Evolutionary conservation across 345 rosid genomes (phyloP).

Genomic region (Cardamine chenopodiifolia): DNA sequence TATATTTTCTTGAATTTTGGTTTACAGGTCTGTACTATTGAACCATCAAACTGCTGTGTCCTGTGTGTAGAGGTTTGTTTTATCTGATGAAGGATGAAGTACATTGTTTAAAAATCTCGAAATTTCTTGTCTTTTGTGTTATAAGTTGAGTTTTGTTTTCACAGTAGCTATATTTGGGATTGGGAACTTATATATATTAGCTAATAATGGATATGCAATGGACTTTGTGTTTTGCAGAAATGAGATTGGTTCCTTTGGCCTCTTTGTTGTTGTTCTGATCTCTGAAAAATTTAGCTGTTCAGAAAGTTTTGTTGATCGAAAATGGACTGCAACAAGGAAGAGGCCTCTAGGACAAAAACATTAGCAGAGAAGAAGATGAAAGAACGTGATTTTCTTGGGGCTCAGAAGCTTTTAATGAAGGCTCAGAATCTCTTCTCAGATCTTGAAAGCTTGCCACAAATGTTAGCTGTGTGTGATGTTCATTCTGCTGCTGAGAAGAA

Average conservation of each 20-base stretch:
- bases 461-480: conserved; percentile 76
- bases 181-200: not conserved
- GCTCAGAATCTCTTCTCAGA: conserved; percentile 68
- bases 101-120: conserved; percentile 6
- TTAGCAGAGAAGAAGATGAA: conserved; percentile 68
- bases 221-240: conserved; percentile 24
- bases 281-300: not conserved
- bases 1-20: conserved; percentile 6
- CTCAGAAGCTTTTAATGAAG: conserved; percentile 56
- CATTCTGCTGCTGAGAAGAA: conserved; percentile 63
- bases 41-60: not conserved
- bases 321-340: conserved; percentile 94
- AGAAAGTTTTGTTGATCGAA: not conserved
- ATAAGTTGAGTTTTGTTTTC: conserved; percentile 8
- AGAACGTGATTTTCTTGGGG: conserved; percentile 60
- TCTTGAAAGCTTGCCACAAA: conserved; percentile 63
- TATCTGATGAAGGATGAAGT: not conserved
- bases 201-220: not conserved
- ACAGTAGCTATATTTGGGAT: not conserved
- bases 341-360: conserved; percentile 69
- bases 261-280: not conserved
- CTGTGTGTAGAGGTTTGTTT: not conserved
- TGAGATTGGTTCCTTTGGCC: not conserved
- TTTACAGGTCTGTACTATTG: conserved; percentile 8
- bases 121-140: conserved; percentile 20